Evolutionary conservation across 345 rosid genomes (phyloP), one percentile per base, ranked within the genome.

Genomic region (Theobroma cacao): DNA sequence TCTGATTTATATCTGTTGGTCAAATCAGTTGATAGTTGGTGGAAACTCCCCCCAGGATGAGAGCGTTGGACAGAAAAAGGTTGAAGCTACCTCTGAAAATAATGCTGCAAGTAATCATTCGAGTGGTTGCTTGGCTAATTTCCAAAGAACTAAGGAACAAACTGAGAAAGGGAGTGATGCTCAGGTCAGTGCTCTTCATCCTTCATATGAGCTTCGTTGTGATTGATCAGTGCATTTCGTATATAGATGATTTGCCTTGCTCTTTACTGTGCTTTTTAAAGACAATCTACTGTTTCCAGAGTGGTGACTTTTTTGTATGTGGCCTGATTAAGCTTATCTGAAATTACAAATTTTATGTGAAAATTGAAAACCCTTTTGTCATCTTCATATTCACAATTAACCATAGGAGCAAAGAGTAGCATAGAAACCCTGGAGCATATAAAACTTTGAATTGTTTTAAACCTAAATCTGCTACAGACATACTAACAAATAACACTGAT

Each of bases 81-180:
- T 82, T 34, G 98, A 92, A 78, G 94, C 86, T 55, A 85, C 87
- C 40, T 90, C 97, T 74, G 98, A 88, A 84, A 90, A 92, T 79
- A 87, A 86, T 81, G 87, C 90, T 14, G 84, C 86, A 3, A 87
- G 90, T 78, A 90, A 88, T 76, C 86, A 79, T 76, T 84, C 87
- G 31, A 88, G 83, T 81, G 87, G 86, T 22, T 82, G 80, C 80
- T 69, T 84, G 79, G 88, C 87, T 79, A 80, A 86, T 31, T 71
- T 75, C 26, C 79, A 66, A 78, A 82, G 76, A 70, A 87, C 80
- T 78, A 85, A 76, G 52, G 96, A 85, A 73, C 84, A 72, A 30
- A 43, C 74, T 41, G 94, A 84, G 71, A 90, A 88, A 80, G 94
- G 88, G 59, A 89, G 89, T 78, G 97, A 93, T 81, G 86, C 86